Evolutionary conservation across 2,329 filamentous ascomycete species (phyloP).

Genomic region (Neofusicoccum cordaticola): DNA sequence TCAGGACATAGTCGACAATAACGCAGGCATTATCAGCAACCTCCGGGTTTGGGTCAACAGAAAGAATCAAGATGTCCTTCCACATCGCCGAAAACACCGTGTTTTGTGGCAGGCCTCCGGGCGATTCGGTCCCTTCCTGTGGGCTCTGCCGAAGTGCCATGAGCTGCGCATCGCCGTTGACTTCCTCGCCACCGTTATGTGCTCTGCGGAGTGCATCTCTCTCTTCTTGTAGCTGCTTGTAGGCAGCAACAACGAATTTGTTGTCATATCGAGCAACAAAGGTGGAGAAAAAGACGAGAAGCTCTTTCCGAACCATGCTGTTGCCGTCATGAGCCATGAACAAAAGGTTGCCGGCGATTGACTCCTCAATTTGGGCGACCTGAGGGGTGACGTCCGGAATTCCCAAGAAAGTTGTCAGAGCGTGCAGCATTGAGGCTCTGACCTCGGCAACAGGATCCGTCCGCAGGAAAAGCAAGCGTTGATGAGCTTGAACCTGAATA

Average conservation of each 20-base stretch:
- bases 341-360: constrained; percentile 81
- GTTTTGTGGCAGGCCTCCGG: constrained; percentile 60
- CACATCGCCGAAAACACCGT: constrained; percentile 91
- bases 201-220: constrained; percentile 1
- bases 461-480: constrained; percentile 74
- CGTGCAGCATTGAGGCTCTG: constrained; percentile 86
- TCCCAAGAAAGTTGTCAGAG: constrained; percentile 88
- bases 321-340: constrained; percentile 93
- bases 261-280: constrained; percentile 88
- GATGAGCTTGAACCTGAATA: constrained; percentile 82
- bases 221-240: constrained; percentile 76
- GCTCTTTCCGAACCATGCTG: constrained; percentile 87
- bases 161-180: background rate
- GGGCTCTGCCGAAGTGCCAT: constrained; percentile 50
- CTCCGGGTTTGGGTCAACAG: constrained; percentile 91
- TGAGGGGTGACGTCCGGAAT: constrained; percentile 91
- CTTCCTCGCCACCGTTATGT: background rate
- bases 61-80: constrained; percentile 88
- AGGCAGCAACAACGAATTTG: constrained; percentile 88
- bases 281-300: constrained; percentile 88
- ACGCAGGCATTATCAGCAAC: constrained; percentile 79
- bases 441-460: constrained; percentile 90
- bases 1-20: constrained; percentile 84
- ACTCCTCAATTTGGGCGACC: constrained; percentile 86
- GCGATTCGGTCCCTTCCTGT: constrained; percentile 3